phyloP scores from a whole-genome alignment of 2,329 filamentous ascomycete species.

The Claviceps spartinae region DNA sequence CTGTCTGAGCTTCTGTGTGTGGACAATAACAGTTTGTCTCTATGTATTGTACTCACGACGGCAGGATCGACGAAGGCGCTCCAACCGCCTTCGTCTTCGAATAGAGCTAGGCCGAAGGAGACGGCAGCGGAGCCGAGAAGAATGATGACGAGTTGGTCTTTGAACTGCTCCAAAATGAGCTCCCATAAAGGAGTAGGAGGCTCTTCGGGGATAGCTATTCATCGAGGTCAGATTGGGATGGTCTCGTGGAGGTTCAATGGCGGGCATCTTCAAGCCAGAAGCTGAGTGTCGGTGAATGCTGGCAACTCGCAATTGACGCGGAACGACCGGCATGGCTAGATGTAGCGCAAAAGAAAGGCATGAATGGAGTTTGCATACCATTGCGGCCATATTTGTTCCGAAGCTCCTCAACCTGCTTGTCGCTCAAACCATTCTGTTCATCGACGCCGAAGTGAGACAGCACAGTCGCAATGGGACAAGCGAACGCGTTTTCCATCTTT shows the following conservation, averaged over 20 bases:
- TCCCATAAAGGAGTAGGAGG: constrained; percentile 94
- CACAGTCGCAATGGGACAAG: constrained; percentile 43
- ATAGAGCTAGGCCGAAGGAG: constrained; percentile 83
- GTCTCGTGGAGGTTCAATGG: background rate
- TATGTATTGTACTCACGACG: constrained; percentile 52
- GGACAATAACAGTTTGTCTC: background rate
- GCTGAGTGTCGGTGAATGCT: background rate
- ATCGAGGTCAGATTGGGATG: constrained; percentile 4
- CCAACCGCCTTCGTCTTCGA: constrained; percentile 89
- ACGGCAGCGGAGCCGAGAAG: constrained; percentile 83
- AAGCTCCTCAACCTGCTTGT: constrained; percentile 42
- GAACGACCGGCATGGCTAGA: constrained; percentile 2
- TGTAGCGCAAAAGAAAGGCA: background rate
- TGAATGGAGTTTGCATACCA: constrained; percentile 32
- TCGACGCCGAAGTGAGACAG: constrained; percentile 45
- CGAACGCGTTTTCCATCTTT: constrained; percentile 50
- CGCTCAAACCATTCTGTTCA: constrained; percentile 39
- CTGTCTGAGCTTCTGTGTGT: background rate
- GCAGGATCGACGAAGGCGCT: constrained; percentile 92
- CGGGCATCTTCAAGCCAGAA: background rate
- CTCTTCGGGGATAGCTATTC: constrained; percentile 58
- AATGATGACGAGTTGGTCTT: constrained; percentile 95
- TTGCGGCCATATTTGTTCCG: constrained; percentile 51
- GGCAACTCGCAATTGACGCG: background rate
- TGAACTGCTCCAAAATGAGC: constrained; percentile 95